Percentiles rank a stretch among this genome's conserved stretches.
Evolutionary conservation across 202 grass and related monocot genomes (phyloP).

Genomic region (Zoysia matrella): DNA sequence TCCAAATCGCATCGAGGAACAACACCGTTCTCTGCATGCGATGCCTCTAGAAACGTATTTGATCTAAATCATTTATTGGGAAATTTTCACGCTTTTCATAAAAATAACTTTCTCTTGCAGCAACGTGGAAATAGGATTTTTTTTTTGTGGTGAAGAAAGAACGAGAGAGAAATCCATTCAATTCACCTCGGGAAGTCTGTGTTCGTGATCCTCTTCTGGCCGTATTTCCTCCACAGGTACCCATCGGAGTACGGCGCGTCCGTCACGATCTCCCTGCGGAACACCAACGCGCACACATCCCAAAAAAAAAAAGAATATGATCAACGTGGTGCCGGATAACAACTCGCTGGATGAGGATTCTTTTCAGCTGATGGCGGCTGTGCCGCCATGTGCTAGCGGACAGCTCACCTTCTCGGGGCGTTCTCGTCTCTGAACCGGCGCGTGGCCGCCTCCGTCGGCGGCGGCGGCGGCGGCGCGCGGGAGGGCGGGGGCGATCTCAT

Average conservation of each 20-base stretch:
- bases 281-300: neutral
- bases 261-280: slow-evolving; percentile 33
- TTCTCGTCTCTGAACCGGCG: slow-evolving; percentile 34
- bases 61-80: too few species aligned
- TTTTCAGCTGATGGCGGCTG: neutral
- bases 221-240: slow-evolving; percentile 83
- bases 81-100: too few species aligned
- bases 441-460: neutral
- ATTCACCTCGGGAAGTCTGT: slow-evolving; percentile 60
- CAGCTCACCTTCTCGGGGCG: slow-evolving; percentile 43
- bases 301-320: neutral
- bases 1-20: too few species aligned
- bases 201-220: slow-evolving; percentile 73
- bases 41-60: too few species aligned
- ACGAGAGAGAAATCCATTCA: neutral
- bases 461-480: neutral
- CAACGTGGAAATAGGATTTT: too few species aligned
- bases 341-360: neutral
- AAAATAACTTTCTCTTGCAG: too few species aligned
- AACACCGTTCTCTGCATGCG: too few species aligned
- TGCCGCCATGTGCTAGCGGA: neutral
- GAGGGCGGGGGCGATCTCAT: slow-evolving; percentile 21
- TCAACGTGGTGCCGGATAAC: neutral
- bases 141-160: neutral
- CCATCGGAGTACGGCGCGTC: slow-evolving; percentile 60